Percentiles rank a stretch among this genome's conserved stretches.
These are phyloP conservation scores for Coemansia sp. DNA, from an alignment of 192 early-diverging fungal species.

Conservation along the genomic window DNA sequence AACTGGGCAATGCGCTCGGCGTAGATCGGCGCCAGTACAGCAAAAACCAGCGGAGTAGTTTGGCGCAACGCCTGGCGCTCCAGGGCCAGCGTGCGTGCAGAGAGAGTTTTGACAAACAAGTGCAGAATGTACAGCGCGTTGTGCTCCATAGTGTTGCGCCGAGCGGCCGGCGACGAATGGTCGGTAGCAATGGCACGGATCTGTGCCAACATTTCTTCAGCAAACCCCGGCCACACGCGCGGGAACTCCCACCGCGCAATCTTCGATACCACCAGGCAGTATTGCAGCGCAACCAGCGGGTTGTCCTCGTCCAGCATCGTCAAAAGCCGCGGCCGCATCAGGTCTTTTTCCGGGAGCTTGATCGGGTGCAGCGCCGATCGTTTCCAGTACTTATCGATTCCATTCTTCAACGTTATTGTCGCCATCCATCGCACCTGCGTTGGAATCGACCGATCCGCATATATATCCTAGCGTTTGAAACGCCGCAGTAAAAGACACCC, in stretches of 20 bases:
- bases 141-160: slow-evolving; percentile 55
- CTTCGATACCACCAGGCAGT: slow-evolving; percentile 73
- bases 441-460: slow-evolving; percentile 64
- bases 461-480: slow-evolving; percentile 64
- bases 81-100: slow-evolving; percentile 62
- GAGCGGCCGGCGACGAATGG: slow-evolving; percentile 12
- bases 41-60: slow-evolving; percentile 72
- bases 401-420: slow-evolving; percentile 84
- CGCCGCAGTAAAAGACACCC: not conserved
- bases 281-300: slow-evolving; percentile 69
- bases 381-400: slow-evolving; percentile 88
- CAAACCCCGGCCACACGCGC: slow-evolving; percentile 71
- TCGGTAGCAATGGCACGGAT: slow-evolving; percentile 15
- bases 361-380: slow-evolving; percentile 58
- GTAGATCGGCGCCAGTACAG: slow-evolving; percentile 66
- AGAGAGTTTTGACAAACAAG: slow-evolving; percentile 72
- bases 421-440: slow-evolving; percentile 70
- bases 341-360: slow-evolving; percentile 64
- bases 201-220: slow-evolving; percentile 21
- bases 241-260: slow-evolving; percentile 89
- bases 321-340: slow-evolving; percentile 64
- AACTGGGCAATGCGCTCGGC: slow-evolving; percentile 57
- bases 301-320: slow-evolving; percentile 67
- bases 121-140: slow-evolving; percentile 73
- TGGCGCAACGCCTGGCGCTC: slow-evolving; percentile 58